Evolutionary conservation across 176 grass and related monocot genomes (phyloP).

Genomic region (Metroxylon sagu): DNA sequence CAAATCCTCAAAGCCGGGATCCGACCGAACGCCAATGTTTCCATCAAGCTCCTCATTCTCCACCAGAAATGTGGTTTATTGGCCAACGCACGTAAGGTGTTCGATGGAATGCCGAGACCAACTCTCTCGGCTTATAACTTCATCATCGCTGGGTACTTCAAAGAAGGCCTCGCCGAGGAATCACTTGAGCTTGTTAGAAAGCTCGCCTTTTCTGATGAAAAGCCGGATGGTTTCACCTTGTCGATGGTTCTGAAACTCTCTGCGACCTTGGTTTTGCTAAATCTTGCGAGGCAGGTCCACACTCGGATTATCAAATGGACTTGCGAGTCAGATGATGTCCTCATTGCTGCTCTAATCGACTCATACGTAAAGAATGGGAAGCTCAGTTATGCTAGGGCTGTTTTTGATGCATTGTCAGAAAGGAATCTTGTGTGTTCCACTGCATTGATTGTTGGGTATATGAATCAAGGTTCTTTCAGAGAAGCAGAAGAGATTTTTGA

Average conservation of each 20-base stretch:
- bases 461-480: conserved; percentile 35
- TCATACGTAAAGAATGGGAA: conserved; percentile 61
- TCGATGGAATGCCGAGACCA: conserved; percentile 47
- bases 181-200: conserved; percentile 40
- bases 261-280: conserved; percentile 17
- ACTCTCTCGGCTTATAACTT: conserved; percentile 50
- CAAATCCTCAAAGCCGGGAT: conserved; percentile 47
- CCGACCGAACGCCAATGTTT: conserved; percentile 25
- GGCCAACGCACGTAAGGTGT: conserved; percentile 52
- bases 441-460: conserved; percentile 65
- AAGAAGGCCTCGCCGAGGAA: conserved; percentile 30
- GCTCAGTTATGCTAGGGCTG: conserved; percentile 36
- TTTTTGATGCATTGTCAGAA: conserved; percentile 27
- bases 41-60: conserved; percentile 56
- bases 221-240: conserved; percentile 49
- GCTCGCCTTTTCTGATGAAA: conserved; percentile 30
- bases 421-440: conserved; percentile 67
- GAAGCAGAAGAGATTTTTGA: conserved; percentile 52
- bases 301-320: conserved; percentile 37
- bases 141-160: conserved; percentile 65
- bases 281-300: conserved; percentile 45
- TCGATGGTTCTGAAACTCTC: conserved; percentile 88
- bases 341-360: conserved; percentile 54
- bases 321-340: conserved; percentile 40
- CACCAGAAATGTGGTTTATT: conserved; percentile 59